Conservation (phyloP, 306 rosid genomes). For the Cucumis cinereus region DNA sequence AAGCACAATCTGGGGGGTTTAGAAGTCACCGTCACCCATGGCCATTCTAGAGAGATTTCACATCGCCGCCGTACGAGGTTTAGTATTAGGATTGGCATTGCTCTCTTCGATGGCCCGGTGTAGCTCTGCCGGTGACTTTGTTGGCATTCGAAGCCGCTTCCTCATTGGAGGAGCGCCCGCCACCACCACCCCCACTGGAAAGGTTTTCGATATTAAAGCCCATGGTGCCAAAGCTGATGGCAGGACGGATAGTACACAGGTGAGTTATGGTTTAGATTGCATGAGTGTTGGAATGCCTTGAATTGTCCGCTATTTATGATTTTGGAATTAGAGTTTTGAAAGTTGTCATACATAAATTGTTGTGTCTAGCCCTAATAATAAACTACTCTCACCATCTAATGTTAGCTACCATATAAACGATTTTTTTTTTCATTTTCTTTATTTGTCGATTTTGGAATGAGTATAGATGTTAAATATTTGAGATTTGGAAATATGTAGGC, state of each 20-base stretch:
- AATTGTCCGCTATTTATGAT: too few species aligned
- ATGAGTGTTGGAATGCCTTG: too few species aligned
- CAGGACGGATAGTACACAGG: neutral
- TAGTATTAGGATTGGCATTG: constrained; percentile 12
- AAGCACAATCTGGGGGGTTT: constrained; percentile 1
- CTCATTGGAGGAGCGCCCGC: neutral
- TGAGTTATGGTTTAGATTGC: too few species aligned
- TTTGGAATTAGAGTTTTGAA: too few species aligned
- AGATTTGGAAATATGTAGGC: constrained; percentile 27
- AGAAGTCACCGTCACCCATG: constrained; percentile 2
- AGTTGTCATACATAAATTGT: too few species aligned
- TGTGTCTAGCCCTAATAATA: too few species aligned
- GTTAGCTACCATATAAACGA: too few species aligned
- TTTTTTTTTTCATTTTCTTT: too few species aligned
- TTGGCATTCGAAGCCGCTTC: neutral
- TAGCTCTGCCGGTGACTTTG: neutral
- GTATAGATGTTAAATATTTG: too few species aligned
- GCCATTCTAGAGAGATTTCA: constrained; percentile 5
- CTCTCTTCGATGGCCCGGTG: constrained; percentile 17
- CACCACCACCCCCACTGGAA: neutral
- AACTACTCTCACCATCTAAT: too few species aligned
- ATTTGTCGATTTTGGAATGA: too few species aligned
- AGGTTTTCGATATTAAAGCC: neutral
- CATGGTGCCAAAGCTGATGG: neutral
- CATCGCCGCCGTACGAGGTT: neutral